phyloP scores from a whole-genome alignment of 345 rosid species.

The Ricinus communis region DNA sequence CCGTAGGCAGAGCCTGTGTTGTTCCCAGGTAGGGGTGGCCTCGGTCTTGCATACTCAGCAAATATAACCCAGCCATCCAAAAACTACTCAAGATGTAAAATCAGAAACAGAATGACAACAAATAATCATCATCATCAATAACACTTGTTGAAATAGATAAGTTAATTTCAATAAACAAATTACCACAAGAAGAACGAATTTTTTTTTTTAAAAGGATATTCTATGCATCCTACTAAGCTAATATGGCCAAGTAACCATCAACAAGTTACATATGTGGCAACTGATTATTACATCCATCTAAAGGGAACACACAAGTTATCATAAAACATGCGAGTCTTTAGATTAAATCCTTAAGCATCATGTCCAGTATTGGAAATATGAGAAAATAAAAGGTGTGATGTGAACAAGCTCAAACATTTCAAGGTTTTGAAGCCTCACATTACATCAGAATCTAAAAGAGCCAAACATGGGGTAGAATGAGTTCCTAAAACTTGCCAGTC shows the following conservation, averaged over 20 bases:
- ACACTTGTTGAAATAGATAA: neutral
- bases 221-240: neutral
- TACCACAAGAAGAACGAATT: neutral
- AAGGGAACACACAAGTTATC: neutral
- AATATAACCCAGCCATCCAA: constrained; percentile 85
- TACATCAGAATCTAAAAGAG: neutral
- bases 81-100: constrained; percentile 39
- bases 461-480: neutral
- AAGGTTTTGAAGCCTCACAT: too few species aligned
- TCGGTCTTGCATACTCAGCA: constrained; percentile 68
- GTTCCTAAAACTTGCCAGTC: neutral
- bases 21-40: constrained; percentile 25
- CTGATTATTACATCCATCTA: neutral
- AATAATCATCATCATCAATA: neutral
- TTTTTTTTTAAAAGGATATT: neutral
- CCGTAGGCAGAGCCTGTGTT: neutral
- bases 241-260: neutral
- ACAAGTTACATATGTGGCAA: neutral
- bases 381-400: neutral
- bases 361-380: neutral
- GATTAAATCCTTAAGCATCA: neutral
- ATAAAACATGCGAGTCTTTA: neutral
- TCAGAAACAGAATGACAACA: neutral
- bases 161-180: neutral
- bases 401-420: neutral